Conservation (phyloP, 129 eudicot genomes). For the Artemisia annua region DNA sequence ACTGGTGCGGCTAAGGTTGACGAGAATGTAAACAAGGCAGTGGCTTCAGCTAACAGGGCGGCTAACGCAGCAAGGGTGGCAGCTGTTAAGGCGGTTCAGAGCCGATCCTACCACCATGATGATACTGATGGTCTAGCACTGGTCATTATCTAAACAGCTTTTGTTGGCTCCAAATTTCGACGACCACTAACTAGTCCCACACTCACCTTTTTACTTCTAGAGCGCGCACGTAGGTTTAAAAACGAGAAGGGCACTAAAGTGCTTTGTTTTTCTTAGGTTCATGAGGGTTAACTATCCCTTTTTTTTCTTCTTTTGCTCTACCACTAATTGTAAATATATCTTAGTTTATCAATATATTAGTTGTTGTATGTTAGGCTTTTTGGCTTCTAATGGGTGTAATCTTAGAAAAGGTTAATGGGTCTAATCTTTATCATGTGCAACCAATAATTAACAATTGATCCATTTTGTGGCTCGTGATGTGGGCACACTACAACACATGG, state of each 20-base stretch:
- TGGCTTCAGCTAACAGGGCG: conserved; percentile 66
- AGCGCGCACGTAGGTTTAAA: conserved; percentile 26
- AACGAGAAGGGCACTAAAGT: conserved; percentile 31
- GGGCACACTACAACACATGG: conserved; percentile 19
- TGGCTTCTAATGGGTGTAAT: conserved; percentile 2
- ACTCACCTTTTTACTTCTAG: too few species aligned
- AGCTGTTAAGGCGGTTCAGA: conserved; percentile 78
- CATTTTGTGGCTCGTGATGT: conserved; percentile 4
- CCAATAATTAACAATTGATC: conserved; percentile 10
- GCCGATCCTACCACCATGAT: conserved; percentile 39
- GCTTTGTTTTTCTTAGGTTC: conserved; percentile 20
- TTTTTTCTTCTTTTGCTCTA: background rate
- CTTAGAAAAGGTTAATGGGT: too few species aligned
- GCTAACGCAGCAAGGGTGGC: conserved; percentile 82
- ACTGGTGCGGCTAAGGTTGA: conserved; percentile 35
- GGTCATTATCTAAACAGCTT: conserved; percentile 25
- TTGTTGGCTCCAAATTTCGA: conserved; percentile 6
- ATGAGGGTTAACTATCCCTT: conserved; percentile 1
- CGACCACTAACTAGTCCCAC: too few species aligned
- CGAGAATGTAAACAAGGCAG: conserved; percentile 56
- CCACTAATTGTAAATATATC: conserved; percentile 38
- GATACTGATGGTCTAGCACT: conserved; percentile 22
- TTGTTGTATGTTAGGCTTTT: conserved; percentile 24
- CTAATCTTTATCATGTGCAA: conserved; percentile 10
- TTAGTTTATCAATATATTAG: conserved; percentile 9